Percentiles rank a stretch among this genome's conserved stretches.
phyloP scores from a whole-genome alignment of 2,329 filamentous ascomycete genomes.

The Botrytis medusae region DNA sequence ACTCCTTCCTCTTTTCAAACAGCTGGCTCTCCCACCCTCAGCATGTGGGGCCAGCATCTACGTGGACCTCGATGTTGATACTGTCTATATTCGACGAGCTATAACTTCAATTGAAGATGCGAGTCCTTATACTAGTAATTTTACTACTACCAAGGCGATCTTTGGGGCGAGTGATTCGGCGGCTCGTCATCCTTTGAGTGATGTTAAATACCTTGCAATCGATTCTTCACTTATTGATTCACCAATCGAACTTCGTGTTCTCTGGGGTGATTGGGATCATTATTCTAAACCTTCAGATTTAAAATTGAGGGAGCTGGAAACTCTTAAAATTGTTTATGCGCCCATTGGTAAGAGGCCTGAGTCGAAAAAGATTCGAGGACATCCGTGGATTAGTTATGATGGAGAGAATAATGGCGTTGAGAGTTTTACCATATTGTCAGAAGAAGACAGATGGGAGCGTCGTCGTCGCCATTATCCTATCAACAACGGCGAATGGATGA shows the following conservation, averaged over 20 bases:
- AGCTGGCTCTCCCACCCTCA: background rate
- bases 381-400: conserved; percentile 3
- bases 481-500: conserved; percentile 3
- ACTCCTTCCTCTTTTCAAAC: background rate
- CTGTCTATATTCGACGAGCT: conserved; percentile 12
- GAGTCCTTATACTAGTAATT: background rate
- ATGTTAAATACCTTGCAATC: conserved; percentile 8
- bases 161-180: background rate
- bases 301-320: background rate
- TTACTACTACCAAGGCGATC: conserved; percentile 15
- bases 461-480: conserved; percentile 1
- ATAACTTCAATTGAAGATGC: conserved; percentile 9
- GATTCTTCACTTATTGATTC: conserved; percentile 11
- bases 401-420: background rate
- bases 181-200: background rate
- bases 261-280: conserved; percentile 12
- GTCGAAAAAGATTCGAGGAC: background rate
- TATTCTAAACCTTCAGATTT: background rate
- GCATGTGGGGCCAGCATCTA: background rate
- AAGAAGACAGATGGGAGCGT: conserved; percentile 1
- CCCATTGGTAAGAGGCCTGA: background rate
- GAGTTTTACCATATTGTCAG: background rate
- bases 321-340: conserved; percentile 15
- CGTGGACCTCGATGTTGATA: conserved; percentile 5
- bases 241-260: conserved; percentile 10